A percentile compares a stretch with the other conserved stretches of the same genome.
Conservation (phyloP, 345 rosid species). For the Microcos paniculata region DNA sequence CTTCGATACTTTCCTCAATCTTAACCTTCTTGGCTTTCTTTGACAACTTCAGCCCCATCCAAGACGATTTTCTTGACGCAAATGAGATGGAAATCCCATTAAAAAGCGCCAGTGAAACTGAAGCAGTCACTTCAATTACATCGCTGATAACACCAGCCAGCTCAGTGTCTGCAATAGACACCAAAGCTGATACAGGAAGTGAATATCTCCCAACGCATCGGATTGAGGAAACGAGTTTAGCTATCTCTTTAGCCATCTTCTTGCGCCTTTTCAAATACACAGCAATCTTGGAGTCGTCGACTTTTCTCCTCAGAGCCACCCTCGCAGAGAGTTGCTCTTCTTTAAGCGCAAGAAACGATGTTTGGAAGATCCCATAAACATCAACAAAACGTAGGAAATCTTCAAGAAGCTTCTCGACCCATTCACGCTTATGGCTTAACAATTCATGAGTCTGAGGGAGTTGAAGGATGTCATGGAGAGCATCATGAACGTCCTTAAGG, state of each 20-base stretch:
- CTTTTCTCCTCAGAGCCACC: slow-evolving; percentile 48
- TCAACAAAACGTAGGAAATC: slow-evolving; percentile 54
- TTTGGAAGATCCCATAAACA: slow-evolving; percentile 55
- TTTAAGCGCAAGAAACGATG: slow-evolving; percentile 35
- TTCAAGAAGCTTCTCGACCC: slow-evolving; percentile 53
- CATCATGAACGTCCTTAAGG: slow-evolving; percentile 42
- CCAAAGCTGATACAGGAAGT: slow-evolving; percentile 12
- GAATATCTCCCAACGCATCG: slow-evolving; percentile 20
- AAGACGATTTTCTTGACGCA: slow-evolving; percentile 24
- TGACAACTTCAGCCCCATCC: slow-evolving; percentile 26
- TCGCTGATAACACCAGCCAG: slow-evolving; percentile 30
- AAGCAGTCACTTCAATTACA: slow-evolving; percentile 34
- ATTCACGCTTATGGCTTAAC: slow-evolving; percentile 36
- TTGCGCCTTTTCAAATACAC: slow-evolving; percentile 34
- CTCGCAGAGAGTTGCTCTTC: slow-evolving; percentile 50
- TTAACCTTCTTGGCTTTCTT: slow-evolving; percentile 29
- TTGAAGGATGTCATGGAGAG: slow-evolving; percentile 47
- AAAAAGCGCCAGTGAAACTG: slow-evolving; percentile 45
- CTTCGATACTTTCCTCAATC: slow-evolving; percentile 38
- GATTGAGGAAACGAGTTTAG: slow-evolving; percentile 29
- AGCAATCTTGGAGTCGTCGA: slow-evolving; percentile 41
- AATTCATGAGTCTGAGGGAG: slow-evolving; percentile 56
- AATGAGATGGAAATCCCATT: slow-evolving; percentile 34
- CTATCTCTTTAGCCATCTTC: slow-evolving; percentile 42
- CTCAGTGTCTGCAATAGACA: slow-evolving; percentile 28